A percentile compares a stretch with the other conserved stretches of the same genome.
These are phyloP conservation scores for Xerocomus spinulosus DNA, from an alignment of 768 basidiomycete species.

Conservation along the genomic window DNA sequence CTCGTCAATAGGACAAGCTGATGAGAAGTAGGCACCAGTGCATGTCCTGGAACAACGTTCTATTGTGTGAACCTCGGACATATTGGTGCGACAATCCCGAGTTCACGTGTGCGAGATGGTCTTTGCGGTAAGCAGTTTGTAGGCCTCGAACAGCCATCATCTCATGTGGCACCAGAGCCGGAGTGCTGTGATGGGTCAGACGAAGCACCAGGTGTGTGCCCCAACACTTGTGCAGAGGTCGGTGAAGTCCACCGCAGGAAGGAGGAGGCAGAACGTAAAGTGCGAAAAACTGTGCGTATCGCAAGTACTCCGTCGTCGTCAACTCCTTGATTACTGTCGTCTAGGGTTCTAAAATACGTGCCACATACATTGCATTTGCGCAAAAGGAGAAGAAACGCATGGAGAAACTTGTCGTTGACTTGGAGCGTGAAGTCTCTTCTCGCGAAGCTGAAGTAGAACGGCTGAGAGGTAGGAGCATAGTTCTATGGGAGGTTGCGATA, in stretches of 20 bases:
- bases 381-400: constrained; percentile 85
- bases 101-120: constrained; percentile 86
- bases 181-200: constrained; percentile 97
- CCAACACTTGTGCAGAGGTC: constrained; percentile 69
- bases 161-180: constrained; percentile 50
- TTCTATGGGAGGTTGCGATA: background rate
- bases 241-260: constrained; percentile 67
- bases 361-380: constrained; percentile 82
- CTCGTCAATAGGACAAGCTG: constrained; percentile 3
- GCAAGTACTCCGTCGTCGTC: background rate
- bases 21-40: constrained; percentile 63
- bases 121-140: constrained; percentile 70
- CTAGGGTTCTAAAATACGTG: constrained; percentile 88
- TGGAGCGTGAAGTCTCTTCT: constrained; percentile 53
- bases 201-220: constrained; percentile 76
- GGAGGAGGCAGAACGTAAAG: constrained; percentile 68
- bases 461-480: constrained; percentile 51
- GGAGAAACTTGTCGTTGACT: constrained; percentile 53
- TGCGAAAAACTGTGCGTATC: constrained; percentile 67
- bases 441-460: constrained; percentile 70
- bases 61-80: constrained; percentile 89
- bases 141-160: background rate
- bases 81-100: constrained; percentile 71
- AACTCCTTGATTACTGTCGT: background rate
- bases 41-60: constrained; percentile 72